Percentiles rank a stretch among this genome's conserved stretches.
phyloP scores from a whole-genome alignment of 768 basidiomycete genomes.

The Suillus tomentosus region DNA sequence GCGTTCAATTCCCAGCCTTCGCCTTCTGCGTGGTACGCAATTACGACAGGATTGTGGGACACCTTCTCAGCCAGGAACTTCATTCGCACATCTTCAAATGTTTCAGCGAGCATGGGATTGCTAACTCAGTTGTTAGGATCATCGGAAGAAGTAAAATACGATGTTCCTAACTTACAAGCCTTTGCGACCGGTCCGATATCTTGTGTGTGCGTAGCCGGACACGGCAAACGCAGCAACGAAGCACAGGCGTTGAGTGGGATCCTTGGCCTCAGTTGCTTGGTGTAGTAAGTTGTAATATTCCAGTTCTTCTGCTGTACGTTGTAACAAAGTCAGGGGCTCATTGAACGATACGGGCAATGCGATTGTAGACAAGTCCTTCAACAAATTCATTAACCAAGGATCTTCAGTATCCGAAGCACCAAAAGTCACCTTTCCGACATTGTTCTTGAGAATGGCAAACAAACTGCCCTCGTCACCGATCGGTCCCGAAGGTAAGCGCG shows the following conservation, averaged over 20 bases:
- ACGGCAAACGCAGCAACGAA: slow-evolving; percentile 85
- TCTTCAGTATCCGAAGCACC: slow-evolving; percentile 7
- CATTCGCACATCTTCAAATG: slow-evolving; percentile 81
- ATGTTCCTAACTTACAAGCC: slow-evolving; percentile 65
- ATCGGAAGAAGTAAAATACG: slow-evolving; percentile 8
- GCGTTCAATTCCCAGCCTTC: slow-evolving; percentile 72
- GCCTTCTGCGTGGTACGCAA: slow-evolving; percentile 86
- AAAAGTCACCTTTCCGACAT: slow-evolving; percentile 73
- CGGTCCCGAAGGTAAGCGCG: slow-evolving; percentile 58
- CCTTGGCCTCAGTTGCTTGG: slow-evolving; percentile 57
- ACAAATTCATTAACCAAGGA: slow-evolving; percentile 4
- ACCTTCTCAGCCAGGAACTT: slow-evolving; percentile 89
- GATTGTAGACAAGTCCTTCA: slow-evolving; percentile 78
- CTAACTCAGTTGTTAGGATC: slow-evolving; percentile 38
- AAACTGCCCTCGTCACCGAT: slow-evolving; percentile 80
- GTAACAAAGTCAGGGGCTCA: slow-evolving; percentile 82
- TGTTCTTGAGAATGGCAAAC: slow-evolving; percentile 83
- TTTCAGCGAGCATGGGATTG: slow-evolving; percentile 88
- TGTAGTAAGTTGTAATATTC: slow-evolving; percentile 76
- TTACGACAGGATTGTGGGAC: slow-evolving; percentile 78
- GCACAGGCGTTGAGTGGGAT: slow-evolving; percentile 69
- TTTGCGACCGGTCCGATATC: slow-evolving; percentile 79
- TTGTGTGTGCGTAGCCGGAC: slow-evolving; percentile 81
- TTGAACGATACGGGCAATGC: slow-evolving; percentile 90
- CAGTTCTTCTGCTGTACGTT: slow-evolving; percentile 80